Evolutionary conservation across 176 grass and related monocot genomes (phyloP), one percentile per base, ranked within the genome.

Genomic region (Alloteropsis semialata): DNA sequence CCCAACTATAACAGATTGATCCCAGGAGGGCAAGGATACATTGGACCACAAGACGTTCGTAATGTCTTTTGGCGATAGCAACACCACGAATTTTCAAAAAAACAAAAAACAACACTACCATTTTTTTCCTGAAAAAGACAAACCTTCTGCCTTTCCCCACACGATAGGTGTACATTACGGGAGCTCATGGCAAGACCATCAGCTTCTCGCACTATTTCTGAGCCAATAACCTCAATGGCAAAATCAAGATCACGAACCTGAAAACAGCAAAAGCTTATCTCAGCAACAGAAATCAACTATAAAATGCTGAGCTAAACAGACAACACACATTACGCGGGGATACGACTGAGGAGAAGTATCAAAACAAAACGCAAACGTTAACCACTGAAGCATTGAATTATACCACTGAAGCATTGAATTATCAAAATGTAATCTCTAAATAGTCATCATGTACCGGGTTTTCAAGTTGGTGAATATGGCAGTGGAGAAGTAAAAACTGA

Each of bases 111-210:
- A 61, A 25, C 11, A n/a, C 18, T 63, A 6, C 28, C 1, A 77
- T 5, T 56, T 69, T 15, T 22, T 55, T 24, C 36, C 63, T 77
- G 57, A 61, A 78, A 55, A 66, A 75, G 25, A 76, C 76, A 44
- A 42, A 98, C 96, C 92, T 95, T 92, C 43, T 93, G 81, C 70
- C 91, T 87, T 60, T 98, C 80, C 70, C 82, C 54, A 22, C 5
- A 24, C 3, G 76, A 92, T 21, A 98, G 87, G 67, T 27, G 87
- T 85, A 95, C 96, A 83, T 98, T 98, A 15, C 96, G 85, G 34
- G 96, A 98, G 88, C 93, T 95, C 96, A 98, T 95, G 24, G 96
- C 93, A 85, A 95, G 90, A 63, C 96, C 93, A 87, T 98, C 96
- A 79, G 80, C 76, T 92, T 95, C 96, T 48, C 93, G 87, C 72